Percentiles rank a stretch among this genome's conserved stretches.
Conservation (phyloP, 768 basidiomycete genomes). For the Sistotremastrum suecicum region DNA sequence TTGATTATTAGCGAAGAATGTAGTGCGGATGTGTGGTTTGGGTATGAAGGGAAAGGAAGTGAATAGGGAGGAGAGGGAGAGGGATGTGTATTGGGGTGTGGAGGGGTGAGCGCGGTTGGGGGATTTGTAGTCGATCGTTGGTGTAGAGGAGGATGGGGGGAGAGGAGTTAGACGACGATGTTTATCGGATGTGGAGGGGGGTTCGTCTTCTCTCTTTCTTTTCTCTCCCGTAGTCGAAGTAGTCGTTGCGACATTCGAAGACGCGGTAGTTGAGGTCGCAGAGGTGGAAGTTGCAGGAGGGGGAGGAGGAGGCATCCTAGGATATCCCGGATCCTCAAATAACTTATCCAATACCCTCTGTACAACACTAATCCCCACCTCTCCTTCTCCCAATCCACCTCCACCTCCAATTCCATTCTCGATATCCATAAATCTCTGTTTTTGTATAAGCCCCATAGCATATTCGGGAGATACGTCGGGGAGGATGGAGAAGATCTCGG, state of each 20-base stretch:
- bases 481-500: no score
- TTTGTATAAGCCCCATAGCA: no score
- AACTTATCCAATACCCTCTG: slow-evolving; percentile 44
- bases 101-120: slow-evolving; percentile 21
- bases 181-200: slow-evolving; percentile 7
- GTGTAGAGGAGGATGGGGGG: slow-evolving; percentile 11
- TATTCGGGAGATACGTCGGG: no score
- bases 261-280: no score
- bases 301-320: slow-evolving; percentile 20
- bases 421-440: no score
- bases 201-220: slow-evolving; percentile 21
- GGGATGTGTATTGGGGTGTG: slow-evolving; percentile 1
- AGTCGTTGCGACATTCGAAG: no score
- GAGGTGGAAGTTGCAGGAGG: no score
- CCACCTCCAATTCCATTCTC: no score
- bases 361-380: slow-evolving; percentile 18
- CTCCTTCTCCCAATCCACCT: no score
- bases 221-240: slow-evolving; percentile 23
- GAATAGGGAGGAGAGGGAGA: slow-evolving; percentile 34
- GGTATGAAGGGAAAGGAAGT: slow-evolving; percentile 45
- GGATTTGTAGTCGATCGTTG: slow-evolving; percentile 40
- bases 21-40: slow-evolving; percentile 35
- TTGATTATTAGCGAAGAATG: slow-evolving; percentile 20
- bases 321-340: slow-evolving; percentile 49
- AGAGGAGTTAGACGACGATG: slow-evolving; percentile 15